These are phyloP conservation scores for Cordyceps tenuipes DNA, from an alignment of 2,329 filamentous ascomycete genomes.

Conservation along the genomic window DNA sequence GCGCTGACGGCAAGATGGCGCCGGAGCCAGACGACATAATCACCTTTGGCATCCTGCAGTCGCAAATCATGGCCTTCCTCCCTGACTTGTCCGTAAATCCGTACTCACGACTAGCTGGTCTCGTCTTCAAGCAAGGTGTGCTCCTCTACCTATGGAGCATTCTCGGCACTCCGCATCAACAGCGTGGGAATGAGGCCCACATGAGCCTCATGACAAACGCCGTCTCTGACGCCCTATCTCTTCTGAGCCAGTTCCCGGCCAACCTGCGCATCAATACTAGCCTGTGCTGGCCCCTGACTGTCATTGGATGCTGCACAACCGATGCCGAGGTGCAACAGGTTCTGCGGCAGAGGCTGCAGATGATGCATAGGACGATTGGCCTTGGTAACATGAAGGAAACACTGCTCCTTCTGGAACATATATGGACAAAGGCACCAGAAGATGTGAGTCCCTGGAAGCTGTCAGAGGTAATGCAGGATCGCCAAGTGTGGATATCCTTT, in stretches of 20 bases:
- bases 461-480: constrained; percentile 35
- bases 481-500: constrained; percentile 41
- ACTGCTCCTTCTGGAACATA: constrained; percentile 30
- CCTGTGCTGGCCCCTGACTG: constrained; percentile 31
- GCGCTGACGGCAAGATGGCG: constrained; percentile 15
- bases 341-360: constrained; percentile 25
- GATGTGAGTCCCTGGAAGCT: constrained; percentile 34
- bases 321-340: constrained; percentile 28
- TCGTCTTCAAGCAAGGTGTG: constrained; percentile 37
- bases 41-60: constrained; percentile 34
- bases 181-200: constrained; percentile 16
- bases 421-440: constrained; percentile 29
- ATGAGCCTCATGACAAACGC: constrained; percentile 21
- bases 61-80: constrained; percentile 32
- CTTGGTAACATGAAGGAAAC: constrained; percentile 39
- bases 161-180: constrained; percentile 22
- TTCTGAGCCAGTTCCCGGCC: constrained; percentile 25
- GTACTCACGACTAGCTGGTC: constrained; percentile 31
- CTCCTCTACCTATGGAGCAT: constrained; percentile 34
- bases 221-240: constrained; percentile 22
- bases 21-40: constrained; percentile 33
- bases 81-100: constrained; percentile 26
- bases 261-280: constrained; percentile 30
- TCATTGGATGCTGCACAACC: constrained; percentile 29
- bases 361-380: constrained; percentile 30